Evolutionary conservation across 805 yeast genomes (phyloP).

Genomic region (Teunomyces pallodes): DNA sequence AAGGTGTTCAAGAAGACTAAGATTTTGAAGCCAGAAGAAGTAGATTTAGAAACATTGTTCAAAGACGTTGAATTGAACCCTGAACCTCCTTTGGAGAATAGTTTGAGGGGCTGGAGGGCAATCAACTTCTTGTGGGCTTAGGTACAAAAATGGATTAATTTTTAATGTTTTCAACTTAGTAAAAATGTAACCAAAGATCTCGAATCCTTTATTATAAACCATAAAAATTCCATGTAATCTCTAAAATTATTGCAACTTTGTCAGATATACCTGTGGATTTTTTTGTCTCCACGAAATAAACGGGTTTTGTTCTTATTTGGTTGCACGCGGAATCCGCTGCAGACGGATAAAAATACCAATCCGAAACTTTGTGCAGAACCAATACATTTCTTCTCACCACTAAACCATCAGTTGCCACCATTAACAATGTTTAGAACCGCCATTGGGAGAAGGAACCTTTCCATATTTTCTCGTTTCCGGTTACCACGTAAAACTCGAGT

Average conservation of each 20-base stretch:
- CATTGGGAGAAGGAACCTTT: neutral
- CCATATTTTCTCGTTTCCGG: neutral
- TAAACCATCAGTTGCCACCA: neutral
- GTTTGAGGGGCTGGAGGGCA: constrained; percentile 18
- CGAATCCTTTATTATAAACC: too few species aligned
- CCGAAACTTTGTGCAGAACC: neutral
- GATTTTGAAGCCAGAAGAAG: constrained; percentile 10
- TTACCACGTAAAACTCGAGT: constrained; percentile 13
- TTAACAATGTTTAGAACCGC: neutral
- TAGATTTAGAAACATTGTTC: constrained; percentile 26
- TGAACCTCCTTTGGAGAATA: constrained; percentile 21
- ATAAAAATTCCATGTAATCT: too few species aligned
- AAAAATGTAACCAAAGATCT: too few species aligned
- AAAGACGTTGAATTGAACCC: constrained; percentile 25
- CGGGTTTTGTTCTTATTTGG: too few species aligned
- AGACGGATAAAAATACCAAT: neutral
- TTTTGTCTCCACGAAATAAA: too few species aligned
- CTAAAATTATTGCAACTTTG: neutral
- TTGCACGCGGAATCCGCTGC: neutral
- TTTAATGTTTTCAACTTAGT: neutral
- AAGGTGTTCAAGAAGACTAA: constrained; percentile 30
- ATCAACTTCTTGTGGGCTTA: constrained; percentile 18
- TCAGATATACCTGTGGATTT: neutral
- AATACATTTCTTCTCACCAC: neutral
- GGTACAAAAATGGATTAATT: neutral